Evolutionary conservation across 192 early-diverging fungal genomes (phyloP), one percentile per base, ranked within the genome.

Genomic region (Diversispora epigaea): DNA sequence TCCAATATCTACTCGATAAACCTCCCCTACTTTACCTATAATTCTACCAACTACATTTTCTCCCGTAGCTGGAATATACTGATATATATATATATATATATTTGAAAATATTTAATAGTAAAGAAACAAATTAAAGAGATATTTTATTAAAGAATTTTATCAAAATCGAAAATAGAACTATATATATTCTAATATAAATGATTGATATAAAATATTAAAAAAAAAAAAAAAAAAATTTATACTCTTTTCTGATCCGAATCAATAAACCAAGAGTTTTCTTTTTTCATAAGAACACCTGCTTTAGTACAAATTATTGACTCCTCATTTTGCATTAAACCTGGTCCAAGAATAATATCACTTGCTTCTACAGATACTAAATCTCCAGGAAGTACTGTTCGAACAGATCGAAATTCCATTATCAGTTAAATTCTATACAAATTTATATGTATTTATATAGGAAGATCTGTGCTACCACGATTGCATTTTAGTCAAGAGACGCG

Each of bases 1-100:
- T n/a, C 96, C 95, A 83, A 99, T 96, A 75, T 99, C 98, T 9
- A 99, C 89, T 57, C 91, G 85, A 78, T 91, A 99, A 63, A 84
- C 83, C 45, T 98, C 96, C 69, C 78, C 90, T 17, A 85, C 76
- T 65, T 87, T 87, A 3, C 79, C 86, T 43, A 79, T 81, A 1
- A 99, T 88, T 3, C 91, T 88, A 17, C 96, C 98, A 61, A 99
- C 79, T 1, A 99, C 93, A 0, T 92, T 89, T 80, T 99, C 98
- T 70, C 91, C 89, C 41, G 88, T 81, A 6, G 89, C 87, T 4
- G 98, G 88, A 55, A 98, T 87, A 85, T 99, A 99, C 88, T 96
- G 82, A 25, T 10, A 12, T n/a, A n/a, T n/a, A n/a, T n/a, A n/a
- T n/a, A n/a, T n/a, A n/a, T n/a, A n/a, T n/a, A 76, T 22, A 57